Conservation (phyloP, 495 filamentous ascomycete species). For the Rusavskia elegans region DNA sequence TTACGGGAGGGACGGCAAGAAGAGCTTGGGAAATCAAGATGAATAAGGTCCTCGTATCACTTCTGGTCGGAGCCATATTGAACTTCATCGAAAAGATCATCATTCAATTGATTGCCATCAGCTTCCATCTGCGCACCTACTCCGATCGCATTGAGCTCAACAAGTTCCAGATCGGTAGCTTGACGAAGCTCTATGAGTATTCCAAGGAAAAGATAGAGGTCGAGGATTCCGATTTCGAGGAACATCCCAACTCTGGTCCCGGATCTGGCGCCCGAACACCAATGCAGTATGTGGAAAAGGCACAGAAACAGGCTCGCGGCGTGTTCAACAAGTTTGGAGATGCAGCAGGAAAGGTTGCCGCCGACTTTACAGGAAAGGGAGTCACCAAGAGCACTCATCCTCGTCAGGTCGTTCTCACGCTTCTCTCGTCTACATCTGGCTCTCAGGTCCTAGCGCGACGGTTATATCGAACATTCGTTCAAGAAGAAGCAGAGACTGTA, state of each 20-base stretch:
- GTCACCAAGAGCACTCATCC: slow-evolving; percentile 65
- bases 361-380: slow-evolving; percentile 77
- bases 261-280: slow-evolving; percentile 56
- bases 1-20: slow-evolving; percentile 34
- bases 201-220: slow-evolving; percentile 58
- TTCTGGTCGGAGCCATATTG: slow-evolving; percentile 64
- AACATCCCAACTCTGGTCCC: slow-evolving; percentile 23
- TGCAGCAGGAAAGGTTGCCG: slow-evolving; percentile 77
- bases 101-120: slow-evolving; percentile 87
- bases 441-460: slow-evolving; percentile 81
- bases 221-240: slow-evolving; percentile 57
- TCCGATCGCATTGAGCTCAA: slow-evolving; percentile 84
- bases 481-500: slow-evolving; percentile 58
- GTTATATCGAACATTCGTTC: slow-evolving; percentile 79
- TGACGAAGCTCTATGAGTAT: slow-evolving; percentile 69
- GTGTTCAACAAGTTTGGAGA: slow-evolving; percentile 72
- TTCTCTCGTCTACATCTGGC: slow-evolving; percentile 52
- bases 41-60: slow-evolving; percentile 73
- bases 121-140: slow-evolving; percentile 84
- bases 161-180: slow-evolving; percentile 69
- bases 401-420: slow-evolving; percentile 60
- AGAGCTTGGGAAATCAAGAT: slow-evolving; percentile 57
- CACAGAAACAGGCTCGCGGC: slow-evolving; percentile 52
- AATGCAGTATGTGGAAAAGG: slow-evolving; percentile 44
- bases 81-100: slow-evolving; percentile 89